Base-by-base conservation (phyloP, 805 yeast genomes). In the Phaffomyces thermotolerans region DNA sequence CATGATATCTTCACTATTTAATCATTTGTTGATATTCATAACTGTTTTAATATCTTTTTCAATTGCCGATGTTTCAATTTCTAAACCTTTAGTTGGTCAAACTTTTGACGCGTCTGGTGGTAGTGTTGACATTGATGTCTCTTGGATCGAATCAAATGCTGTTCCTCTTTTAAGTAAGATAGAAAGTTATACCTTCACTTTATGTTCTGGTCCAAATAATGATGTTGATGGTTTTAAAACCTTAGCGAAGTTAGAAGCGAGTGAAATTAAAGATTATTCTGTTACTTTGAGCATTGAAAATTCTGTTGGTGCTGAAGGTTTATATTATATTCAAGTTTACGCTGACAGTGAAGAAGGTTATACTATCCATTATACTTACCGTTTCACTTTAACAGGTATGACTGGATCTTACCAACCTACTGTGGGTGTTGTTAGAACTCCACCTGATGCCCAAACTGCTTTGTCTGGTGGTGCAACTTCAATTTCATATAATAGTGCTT, bases 381-480 rank as follows among this genome's bases (percentile, higher is more conserved):
- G 95, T 54, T 83, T 90, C 66, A 47, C 60, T 24, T 66, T 91
- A 47, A 60, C 69, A 0, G 88, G 81, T 10, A 84, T 91, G 95
- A 64, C 79, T 0, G 96, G 96, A 36, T 42, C 79, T 1, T 51
- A 46, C 13, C 51, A 63, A 14, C 56, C 66, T n/a, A 59, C 73
- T n/a, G 70, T 78, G 14, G 81, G 79, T 34, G 48, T 69, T 6
- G 72, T 72, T 18, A 53, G 58, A 2, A 51, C 71, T 8, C 67
- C 72, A 35, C 79, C 82, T 34, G 60, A 45, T 32, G 66, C 69
- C 5, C 68, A 72, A 52, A 52, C 61, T 1, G 49, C 57, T 37
- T 48, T 68, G 20, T 60, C 69, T 7, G 59, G 53, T 24, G 56
- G 61, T 4, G 60, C 60, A 9, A 60, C 68, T 13, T 27, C 29